These are phyloP conservation scores for Beauveria scarabaeidicola DNA, from an alignment of 2,329 filamentous ascomycete species.

Conservation along the genomic window DNA sequence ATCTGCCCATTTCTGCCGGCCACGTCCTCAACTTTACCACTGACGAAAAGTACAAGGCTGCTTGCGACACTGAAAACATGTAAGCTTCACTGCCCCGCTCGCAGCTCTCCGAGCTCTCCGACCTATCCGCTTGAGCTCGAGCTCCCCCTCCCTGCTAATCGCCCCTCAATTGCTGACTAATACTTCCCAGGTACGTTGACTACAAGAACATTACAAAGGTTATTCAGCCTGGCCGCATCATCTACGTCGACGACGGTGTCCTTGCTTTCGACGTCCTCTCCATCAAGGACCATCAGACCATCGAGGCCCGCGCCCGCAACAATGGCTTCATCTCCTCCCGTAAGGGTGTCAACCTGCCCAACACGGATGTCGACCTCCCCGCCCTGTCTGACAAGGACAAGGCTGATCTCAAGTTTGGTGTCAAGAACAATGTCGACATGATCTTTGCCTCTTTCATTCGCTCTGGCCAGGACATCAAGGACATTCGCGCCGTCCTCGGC, in stretches of 20 bases:
- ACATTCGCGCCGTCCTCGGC: constrained; percentile 87
- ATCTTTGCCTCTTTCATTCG: constrained; percentile 98
- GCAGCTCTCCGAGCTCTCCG: constrained; percentile 1
- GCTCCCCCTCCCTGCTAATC: not conserved
- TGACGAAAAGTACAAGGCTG: constrained; percentile 80
- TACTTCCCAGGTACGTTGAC: constrained; percentile 69
- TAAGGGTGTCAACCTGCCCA: constrained; percentile 98
- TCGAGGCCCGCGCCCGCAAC: constrained; percentile 84
- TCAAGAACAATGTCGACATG: constrained; percentile 99
- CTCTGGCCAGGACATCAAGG: constrained; percentile 80
- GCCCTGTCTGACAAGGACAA: constrained; percentile 98
- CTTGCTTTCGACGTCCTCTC: constrained; percentile 90
- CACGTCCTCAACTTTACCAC: constrained; percentile 92
- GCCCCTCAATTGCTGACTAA: constrained; percentile 9
- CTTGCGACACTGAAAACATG: constrained; percentile 89
- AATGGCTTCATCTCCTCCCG: constrained; percentile 98
- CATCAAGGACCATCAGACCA: constrained; percentile 79
- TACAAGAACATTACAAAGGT: constrained; percentile 99
- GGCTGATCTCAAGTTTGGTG: constrained; percentile 84
- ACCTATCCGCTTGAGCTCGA: not conserved
- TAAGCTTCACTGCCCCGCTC: constrained; percentile 36
- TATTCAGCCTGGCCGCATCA: constrained; percentile 79
- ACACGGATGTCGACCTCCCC: constrained; percentile 96
- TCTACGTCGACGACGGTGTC: constrained; percentile 98
- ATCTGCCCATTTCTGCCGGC: constrained; percentile 77